Base-by-base conservation (phyloP, 495 filamentous ascomycete genomes). In the Oleoguttula mirabilis region DNA sequence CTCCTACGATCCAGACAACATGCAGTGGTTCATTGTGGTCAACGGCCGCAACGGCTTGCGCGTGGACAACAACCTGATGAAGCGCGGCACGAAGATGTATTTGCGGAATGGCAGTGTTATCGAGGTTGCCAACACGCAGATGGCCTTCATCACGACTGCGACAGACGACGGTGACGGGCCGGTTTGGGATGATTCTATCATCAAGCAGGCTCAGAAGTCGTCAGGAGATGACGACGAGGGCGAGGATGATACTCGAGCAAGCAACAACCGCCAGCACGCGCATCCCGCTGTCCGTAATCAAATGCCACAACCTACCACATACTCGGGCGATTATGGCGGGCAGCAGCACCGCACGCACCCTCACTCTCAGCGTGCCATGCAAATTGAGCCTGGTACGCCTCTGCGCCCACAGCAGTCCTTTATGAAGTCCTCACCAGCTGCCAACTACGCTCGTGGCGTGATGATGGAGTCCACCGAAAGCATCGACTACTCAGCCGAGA, bases 131-230 rank as follows among this genome's bases (percentile, higher is more conserved):
- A 85, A 85, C 33, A 77, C 84, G 4, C 86, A 96, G 65, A 98
- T 98, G 90, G 86, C 96, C 75, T 98, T 96, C 64, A 81, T 94
- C 14, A 71, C 88, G 19, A 85, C 90, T n/a, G 39, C 54, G 4
- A 37, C 34, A 4, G 38, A 45, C 21, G 24, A 48, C n/a, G 17
- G 41, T 21, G 48, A 48, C 17, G 38, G 38, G 4, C 52, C 52
- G 2, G 21, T 51, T 16, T 55, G 43, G 38, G 52, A 55, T 31
- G 48, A 39, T 19, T 44, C 48, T 5, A 51, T 55, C 31, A 36
- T 55, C 23, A 47, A 36, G 34, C 52, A 55, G 25, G 48, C 52
- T 19, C 48, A 50, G 36, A 47, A 51, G 42, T 51, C 48, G 7
- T 50, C 45, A 7, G 50, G 53, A 23, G 53, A 52, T n/a, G 52